These are phyloP conservation scores for Rhizophagus sp. DNA, from an alignment of 192 early-diverging fungal genomes.

Conservation along the genomic window DNA sequence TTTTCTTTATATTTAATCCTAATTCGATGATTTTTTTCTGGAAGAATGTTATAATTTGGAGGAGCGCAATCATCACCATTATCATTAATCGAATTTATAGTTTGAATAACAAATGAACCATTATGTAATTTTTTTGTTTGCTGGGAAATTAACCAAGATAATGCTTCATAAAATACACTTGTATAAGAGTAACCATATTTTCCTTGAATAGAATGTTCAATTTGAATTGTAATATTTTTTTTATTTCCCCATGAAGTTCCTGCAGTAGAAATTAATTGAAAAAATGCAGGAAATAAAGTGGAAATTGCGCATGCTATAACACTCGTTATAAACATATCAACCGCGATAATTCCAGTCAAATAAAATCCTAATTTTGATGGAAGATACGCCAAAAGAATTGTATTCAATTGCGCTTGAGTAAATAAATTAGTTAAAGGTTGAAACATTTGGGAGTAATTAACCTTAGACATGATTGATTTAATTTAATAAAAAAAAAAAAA, in stretches of 20 bases:
- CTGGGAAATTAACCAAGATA: constrained; percentile 22
- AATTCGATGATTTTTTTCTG: not conserved
- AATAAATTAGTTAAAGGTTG: not conserved
- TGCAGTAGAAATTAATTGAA: not conserved
- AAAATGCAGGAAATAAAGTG: not conserved
- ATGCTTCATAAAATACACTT: too few species aligned
- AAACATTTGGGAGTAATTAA: not conserved
- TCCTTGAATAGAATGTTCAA: not conserved
- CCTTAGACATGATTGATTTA: not conserved
- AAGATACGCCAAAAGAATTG: too few species aligned
- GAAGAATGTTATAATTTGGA: not conserved
- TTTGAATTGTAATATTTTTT: not conserved
- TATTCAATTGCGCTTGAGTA: too few species aligned
- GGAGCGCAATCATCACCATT: too few species aligned
- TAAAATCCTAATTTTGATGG: too few species aligned
- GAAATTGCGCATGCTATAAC: too few species aligned
- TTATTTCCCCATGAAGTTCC: not conserved
- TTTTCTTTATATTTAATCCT: not conserved
- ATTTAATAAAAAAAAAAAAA: too few species aligned
- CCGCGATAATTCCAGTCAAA: too few species aligned
- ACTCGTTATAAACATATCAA: too few species aligned
- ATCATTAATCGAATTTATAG: not conserved
- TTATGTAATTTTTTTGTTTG: constrained; percentile 9
- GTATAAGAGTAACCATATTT: not conserved
- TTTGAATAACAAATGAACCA: constrained; percentile 8